Base-by-base conservation (phyloP, 2,329 filamentous ascomycete genomes). In the Ceratocystis albifundus region DNA sequence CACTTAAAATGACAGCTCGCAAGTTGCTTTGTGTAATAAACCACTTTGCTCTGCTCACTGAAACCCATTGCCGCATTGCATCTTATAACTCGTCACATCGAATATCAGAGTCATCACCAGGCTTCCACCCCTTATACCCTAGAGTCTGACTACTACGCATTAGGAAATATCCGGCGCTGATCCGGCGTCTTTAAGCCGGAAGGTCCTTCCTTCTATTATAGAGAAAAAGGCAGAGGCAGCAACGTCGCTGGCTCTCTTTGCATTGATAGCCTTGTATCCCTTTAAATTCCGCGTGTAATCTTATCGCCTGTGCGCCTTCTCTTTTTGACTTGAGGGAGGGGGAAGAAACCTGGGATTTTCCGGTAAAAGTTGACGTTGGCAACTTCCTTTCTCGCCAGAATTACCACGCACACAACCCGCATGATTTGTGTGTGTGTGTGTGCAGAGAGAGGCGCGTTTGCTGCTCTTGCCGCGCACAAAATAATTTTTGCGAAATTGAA, bases 1-100 rank as follows among this genome's bases (percentile, higher is more conserved):
- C 53, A 57, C 53, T 57, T 5, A 30, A 57, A 57, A 57, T 30
- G 53, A 57, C 53, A 57, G 53, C 53, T 57, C 28, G 22, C 46
- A 8, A 30, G 20, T 17, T 17, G 17, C 15, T 32, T 32, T 17
- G 22, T 57, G 53, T 57, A 57, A 57, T 57, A 57, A 57, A 28
- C 22, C 12, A 28, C 6, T 57, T 28, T 41, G 36, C 36, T 41
- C 15, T 41, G 10, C 53, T 57, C 53, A 32, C 53, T 20, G 22
- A 57, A 57, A 57, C 30, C 53, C 15, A n/a, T 41, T 41, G 36
- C 36, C 10, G 36, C 53, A 28, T 17, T 22, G 53, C 53, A n/a
- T 57, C 28, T 57, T 30, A 57, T 57, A 15, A 7, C 53, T 57
- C 25, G 30, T 57, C 53, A 57, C 28, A 57, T 30, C 22, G 46